A percentile compares a stretch with the other conserved stretches of the same genome.
These are phyloP conservation scores for Hordeum pubiflorum DNA, from an alignment of 202 grass and related monocot genomes.

Conservation along the genomic window DNA sequence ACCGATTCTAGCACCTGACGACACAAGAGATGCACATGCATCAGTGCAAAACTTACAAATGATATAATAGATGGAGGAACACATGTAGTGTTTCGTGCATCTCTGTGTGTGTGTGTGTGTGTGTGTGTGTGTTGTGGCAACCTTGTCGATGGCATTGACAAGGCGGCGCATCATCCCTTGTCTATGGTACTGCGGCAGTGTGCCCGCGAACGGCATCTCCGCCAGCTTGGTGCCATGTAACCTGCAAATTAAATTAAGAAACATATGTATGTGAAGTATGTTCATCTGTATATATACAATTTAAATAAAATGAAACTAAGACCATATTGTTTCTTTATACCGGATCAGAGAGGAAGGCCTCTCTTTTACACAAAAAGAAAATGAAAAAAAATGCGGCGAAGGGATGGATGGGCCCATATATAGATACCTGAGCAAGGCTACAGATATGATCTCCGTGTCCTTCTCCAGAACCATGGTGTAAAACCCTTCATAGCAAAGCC, in stretches of 20 bases:
- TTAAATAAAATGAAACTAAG: too few species aligned
- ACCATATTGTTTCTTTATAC: background rate
- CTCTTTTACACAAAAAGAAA: too few species aligned
- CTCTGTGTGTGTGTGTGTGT: too few species aligned
- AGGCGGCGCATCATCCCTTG: slow-evolving; percentile 63
- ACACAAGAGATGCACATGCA: background rate
- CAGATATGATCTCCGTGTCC: slow-evolving; percentile 60
- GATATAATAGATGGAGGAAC: background rate
- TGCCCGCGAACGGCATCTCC: slow-evolving; percentile 77
- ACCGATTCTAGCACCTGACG: slow-evolving; percentile 45
- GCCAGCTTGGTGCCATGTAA: slow-evolving; percentile 64
- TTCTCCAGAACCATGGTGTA: slow-evolving; percentile 63
- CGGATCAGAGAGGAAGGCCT: too few species aligned
- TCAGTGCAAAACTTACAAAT: background rate
- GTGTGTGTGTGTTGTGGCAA: background rate
- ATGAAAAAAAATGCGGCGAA: background rate
- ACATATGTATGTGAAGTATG: too few species aligned
- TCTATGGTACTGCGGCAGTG: slow-evolving; percentile 51
- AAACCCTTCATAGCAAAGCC: slow-evolving; percentile 62
- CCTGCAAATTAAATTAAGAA: slow-evolving; percentile 20
- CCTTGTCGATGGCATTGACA: slow-evolving; percentile 49
- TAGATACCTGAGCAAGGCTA: slow-evolving; percentile 53
- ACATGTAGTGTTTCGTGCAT: background rate
- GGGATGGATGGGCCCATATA: too few species aligned
- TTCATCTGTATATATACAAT: too few species aligned